phyloP scores from a whole-genome alignment of 139 green algal species.

The Raphidocelis subcapitata region DNA sequence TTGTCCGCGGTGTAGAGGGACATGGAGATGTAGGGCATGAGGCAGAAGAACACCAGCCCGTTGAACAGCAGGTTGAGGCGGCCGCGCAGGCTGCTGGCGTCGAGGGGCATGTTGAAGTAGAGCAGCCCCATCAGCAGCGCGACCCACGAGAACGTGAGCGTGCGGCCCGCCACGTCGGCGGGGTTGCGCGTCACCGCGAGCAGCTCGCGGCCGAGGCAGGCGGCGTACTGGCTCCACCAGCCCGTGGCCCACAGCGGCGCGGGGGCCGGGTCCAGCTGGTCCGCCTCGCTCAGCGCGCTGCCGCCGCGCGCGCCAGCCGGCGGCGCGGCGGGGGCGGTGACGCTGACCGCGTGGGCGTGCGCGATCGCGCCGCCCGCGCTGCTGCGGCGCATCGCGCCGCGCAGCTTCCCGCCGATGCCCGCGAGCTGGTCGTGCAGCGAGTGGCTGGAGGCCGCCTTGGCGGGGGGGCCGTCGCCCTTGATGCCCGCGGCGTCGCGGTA shows the following conservation, averaged over 20 bases:
- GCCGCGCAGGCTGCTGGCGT: constrained; percentile 16
- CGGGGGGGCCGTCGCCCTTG: no score
- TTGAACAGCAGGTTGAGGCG: constrained; percentile 49
- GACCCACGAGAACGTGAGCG: constrained; percentile 47
- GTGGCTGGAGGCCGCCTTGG: no score
- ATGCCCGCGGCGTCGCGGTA: constrained; percentile 11
- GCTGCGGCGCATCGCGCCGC: no score
- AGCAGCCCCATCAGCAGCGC: constrained; percentile 47
- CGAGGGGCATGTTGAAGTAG: constrained; percentile 37
- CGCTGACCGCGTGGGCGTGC: no score
- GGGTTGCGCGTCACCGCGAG: constrained; percentile 46
- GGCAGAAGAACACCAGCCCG: constrained; percentile 56
- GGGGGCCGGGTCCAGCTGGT: no score
- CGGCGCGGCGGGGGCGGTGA: no score
- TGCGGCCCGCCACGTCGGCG: constrained; percentile 42
- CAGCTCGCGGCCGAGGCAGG: constrained; percentile 30
- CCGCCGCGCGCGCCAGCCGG: no score
- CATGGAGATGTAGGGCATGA: constrained; percentile 69
- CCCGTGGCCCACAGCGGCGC: constrained; percentile 13
- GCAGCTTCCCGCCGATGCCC: no score
- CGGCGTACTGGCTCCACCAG: constrained; percentile 36
- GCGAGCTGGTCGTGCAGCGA: no score
- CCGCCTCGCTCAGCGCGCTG: no score
- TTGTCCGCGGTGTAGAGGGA: constrained; percentile 62
- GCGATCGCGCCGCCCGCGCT: no score